A percentile compares a stretch with the other conserved stretches of the same genome.
Evolutionary conservation across 257 asterid species (phyloP).

Genomic region (Euphrasia confusa): DNA sequence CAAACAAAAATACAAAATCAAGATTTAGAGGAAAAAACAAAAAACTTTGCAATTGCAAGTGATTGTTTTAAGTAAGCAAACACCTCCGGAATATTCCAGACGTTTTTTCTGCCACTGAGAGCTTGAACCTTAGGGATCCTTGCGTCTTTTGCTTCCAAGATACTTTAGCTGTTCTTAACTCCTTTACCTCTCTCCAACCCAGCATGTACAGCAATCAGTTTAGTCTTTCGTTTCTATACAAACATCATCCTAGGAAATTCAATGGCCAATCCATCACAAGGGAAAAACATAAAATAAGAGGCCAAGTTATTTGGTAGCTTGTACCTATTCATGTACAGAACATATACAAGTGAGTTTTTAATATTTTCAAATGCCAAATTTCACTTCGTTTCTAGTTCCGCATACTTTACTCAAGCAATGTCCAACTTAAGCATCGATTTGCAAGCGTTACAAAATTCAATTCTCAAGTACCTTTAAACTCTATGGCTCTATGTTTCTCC

Average conservation of each 20-base stretch:
- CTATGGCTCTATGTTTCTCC: no score
- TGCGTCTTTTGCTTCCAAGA: constrained; percentile 73
- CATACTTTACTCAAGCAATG: no score
- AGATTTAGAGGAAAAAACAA: not conserved
- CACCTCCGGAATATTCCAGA: constrained; percentile 87
- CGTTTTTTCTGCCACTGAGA: constrained; percentile 78
- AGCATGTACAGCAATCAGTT: constrained; percentile 81
- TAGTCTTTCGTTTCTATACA: constrained; percentile 56
- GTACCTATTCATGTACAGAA: no score
- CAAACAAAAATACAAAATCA: not conserved
- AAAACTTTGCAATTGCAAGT: not conserved
- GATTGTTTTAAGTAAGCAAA: constrained; percentile 12
- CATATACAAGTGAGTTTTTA: no score
- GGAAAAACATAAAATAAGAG: not conserved
- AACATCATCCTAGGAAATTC: constrained; percentile 51
- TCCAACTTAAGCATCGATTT: no score
- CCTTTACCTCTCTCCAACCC: constrained; percentile 68
- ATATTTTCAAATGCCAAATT: no score
- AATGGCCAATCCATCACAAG: not conserved
- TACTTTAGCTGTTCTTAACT: constrained; percentile 54
- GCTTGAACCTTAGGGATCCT: constrained; percentile 76
- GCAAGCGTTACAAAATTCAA: no score
- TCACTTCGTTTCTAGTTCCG: no score
- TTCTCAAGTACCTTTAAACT: not conserved
- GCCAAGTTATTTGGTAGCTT: not conserved